phyloP scores from a whole-genome alignment of 1,284 basidiomycete species.

The Pisolithus thermaeus region DNA sequence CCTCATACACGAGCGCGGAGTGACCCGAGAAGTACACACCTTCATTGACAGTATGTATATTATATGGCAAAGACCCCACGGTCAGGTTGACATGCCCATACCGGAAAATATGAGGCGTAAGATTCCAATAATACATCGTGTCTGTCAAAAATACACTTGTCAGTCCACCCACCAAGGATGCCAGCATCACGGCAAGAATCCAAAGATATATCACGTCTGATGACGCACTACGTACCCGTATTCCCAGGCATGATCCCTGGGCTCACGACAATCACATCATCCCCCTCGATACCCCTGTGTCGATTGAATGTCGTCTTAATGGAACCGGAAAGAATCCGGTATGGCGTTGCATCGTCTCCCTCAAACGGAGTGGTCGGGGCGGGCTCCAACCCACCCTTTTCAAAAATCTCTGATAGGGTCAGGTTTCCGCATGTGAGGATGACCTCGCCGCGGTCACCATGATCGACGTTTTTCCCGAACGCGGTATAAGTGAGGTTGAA shows the following conservation, averaged over 20 bases:
- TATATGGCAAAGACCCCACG: constrained; percentile 25
- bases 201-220: too few relatives aligned
- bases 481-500: constrained; percentile 43
- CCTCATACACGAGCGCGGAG: not conserved
- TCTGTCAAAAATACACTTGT: constrained; percentile 24
- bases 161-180: too few relatives aligned
- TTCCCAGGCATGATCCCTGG: constrained; percentile 47
- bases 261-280: constrained; percentile 36
- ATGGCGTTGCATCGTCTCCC: constrained; percentile 36
- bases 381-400: constrained; percentile 41
- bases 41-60: constrained; percentile 50
- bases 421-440: constrained; percentile 31
- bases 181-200: too few relatives aligned
- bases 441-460: not conserved
- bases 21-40: constrained; percentile 3
- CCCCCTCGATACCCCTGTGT: constrained; percentile 27
- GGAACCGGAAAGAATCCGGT: constrained; percentile 42
- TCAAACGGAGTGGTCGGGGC: constrained; percentile 50
- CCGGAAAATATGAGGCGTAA: constrained; percentile 44
- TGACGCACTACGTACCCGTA: constrained; percentile 21
- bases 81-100: constrained; percentile 35
- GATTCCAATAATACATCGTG: constrained; percentile 44
- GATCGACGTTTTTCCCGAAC: constrained; percentile 29
- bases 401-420: constrained; percentile 34
- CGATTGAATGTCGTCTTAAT: constrained; percentile 42